These are phyloP conservation scores for Drechslerella coelobrocha DNA, from an alignment of 2,329 filamentous ascomycete species.

Conservation along the genomic window DNA sequence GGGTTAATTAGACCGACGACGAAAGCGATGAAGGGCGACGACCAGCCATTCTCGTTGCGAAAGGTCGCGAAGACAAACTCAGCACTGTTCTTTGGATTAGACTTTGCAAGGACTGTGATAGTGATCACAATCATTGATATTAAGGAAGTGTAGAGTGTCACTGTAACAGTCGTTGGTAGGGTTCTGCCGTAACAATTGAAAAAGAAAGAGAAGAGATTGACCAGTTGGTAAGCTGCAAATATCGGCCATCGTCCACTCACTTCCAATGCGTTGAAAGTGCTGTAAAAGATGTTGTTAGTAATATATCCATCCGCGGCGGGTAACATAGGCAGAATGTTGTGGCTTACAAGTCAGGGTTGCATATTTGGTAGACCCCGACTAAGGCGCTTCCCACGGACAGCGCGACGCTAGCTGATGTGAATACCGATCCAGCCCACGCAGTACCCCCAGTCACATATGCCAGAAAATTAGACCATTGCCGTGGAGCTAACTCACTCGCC, in stretches of 20 bases:
- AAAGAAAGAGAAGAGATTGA: conserved; percentile 60
- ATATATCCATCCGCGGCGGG: not conserved
- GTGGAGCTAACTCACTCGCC: conserved; percentile 62
- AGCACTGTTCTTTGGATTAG: conserved; percentile 60
- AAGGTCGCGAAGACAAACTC: conserved; percentile 65
- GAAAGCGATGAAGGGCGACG: conserved; percentile 62
- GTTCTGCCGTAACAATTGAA: conserved; percentile 63
- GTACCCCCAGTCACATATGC: conserved; percentile 63
- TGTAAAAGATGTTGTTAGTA: not conserved
- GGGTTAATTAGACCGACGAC: conserved; percentile 64
- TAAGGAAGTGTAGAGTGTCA: conserved; percentile 60
- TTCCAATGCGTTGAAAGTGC: conserved; percentile 9
- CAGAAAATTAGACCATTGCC: conserved; percentile 58
- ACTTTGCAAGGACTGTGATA: conserved; percentile 62
- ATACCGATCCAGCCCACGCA: conserved; percentile 65
- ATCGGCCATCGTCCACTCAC: conserved; percentile 62
- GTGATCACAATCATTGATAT: conserved; percentile 62
- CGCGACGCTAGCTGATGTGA: conserved; percentile 64
- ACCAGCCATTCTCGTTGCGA: conserved; percentile 65
- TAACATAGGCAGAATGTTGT: conserved; percentile 2
- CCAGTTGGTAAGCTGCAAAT: conserved; percentile 60
- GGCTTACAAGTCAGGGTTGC: conserved; percentile 64
- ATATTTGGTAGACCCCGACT: conserved; percentile 64
- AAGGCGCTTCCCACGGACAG: conserved; percentile 62
- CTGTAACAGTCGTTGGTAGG: conserved; percentile 54